Base-by-base conservation (phyloP, 1,139 yeast species). In the Wickerhamomyces sp. region DNA sequence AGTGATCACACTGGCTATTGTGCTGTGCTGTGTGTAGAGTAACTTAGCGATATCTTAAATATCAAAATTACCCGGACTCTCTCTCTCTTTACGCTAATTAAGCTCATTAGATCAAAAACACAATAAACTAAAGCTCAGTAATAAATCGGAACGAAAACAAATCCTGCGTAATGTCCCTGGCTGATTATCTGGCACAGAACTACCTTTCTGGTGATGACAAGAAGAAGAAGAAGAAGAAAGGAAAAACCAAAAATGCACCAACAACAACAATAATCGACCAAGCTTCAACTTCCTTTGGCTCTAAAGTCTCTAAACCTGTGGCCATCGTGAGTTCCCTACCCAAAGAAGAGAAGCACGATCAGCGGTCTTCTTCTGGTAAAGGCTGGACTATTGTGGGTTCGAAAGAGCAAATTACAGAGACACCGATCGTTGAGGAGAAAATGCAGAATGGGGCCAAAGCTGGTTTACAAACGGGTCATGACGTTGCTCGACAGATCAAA, bases 121-220 rank as follows among this genome's bases (percentile, higher is more conserved):
- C n/a, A n/a, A n/a, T n/a, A n/a, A n/a, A n/a, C n/a, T n/a, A n/a
- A n/a, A n/a, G n/a, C n/a, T n/a, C n/a, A n/a, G n/a, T n/a, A n/a
- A n/a, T n/a, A n/a, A n/a, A n/a, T n/a, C n/a, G n/a, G n/a, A n/a
- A n/a, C n/a, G n/a, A n/a, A n/a, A n/a, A n/a, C n/a, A n/a, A n/a
- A n/a, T n/a, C n/a, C n/a, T n/a, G n/a, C n/a, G n/a, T n/a, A n/a
- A 64, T 68, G 74, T 68, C 78, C 4, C 55, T 75, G 23, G 68
- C 78, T 19, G 77, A 70, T 33, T 76, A 76, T 44, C 57, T 77
- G 28, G 62, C 72, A 13, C 66, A 70, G 43, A 71, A 71, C 40
- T 73, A 75, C 28, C 47, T 59, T 10, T 46, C 56, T 39, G 41
- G 28, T 38, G 43, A 37, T 41, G 39, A 54, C 38, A 51, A 51